These are phyloP conservation scores for Hebeloma cylindrosporum DNA, from an alignment of 768 basidiomycete genomes.

Conservation along the genomic window DNA sequence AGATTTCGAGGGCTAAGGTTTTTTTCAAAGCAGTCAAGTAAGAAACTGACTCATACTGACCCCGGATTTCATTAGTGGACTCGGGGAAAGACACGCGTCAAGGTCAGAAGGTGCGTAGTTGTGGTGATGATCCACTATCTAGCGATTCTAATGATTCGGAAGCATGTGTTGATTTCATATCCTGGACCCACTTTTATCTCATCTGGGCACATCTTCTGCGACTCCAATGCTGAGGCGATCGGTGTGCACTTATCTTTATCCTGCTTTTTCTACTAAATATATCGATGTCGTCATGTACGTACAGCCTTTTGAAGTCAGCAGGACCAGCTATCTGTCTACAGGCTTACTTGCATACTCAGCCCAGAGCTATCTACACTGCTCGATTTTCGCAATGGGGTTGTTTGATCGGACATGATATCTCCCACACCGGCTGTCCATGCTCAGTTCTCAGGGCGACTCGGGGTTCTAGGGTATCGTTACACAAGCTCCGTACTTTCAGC, in stretches of 20 bases:
- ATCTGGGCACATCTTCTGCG: not conserved
- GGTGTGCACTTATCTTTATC: not conserved
- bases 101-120: slow-evolving; percentile 2
- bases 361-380: not conserved
- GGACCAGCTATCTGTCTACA: too few relatives aligned
- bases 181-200: not conserved
- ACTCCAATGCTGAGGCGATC: too few relatives aligned
- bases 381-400: too few relatives aligned
- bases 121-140: not conserved
- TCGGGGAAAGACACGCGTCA: slow-evolving; percentile 13
- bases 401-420: too few relatives aligned
- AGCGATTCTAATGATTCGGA: not conserved
- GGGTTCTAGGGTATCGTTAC: slow-evolving; percentile 6
- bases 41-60: too few relatives aligned
- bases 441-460: slow-evolving; percentile 4
- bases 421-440: slow-evolving; percentile 2
- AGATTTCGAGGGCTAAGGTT: too few relatives aligned
- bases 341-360: too few relatives aligned
- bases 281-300: slow-evolving; percentile 3
- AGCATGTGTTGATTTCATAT: not conserved
- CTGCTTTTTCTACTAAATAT: not conserved
- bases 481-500: slow-evolving; percentile 8
- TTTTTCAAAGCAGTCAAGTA: too few relatives aligned
- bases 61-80: not conserved
- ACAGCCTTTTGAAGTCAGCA: slow-evolving; percentile 1